Base-by-base conservation (phyloP, 2,329 filamentous ascomycete species). In the Fonsecaea erecta region DNA sequence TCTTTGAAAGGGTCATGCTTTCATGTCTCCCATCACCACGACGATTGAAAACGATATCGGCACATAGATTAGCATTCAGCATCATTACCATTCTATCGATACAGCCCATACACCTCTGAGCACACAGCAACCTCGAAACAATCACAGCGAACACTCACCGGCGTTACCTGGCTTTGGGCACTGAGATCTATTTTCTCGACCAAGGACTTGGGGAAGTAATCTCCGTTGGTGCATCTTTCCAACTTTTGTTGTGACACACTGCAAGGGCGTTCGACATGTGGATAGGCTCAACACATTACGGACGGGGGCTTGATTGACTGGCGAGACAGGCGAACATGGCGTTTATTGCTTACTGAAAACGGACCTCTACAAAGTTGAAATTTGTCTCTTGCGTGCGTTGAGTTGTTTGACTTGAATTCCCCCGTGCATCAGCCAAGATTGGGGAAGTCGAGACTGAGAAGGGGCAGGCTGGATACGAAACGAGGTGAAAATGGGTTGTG, bases 31-130 rank as follows among this genome's bases (percentile, higher is more conserved):
- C 52, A 64, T 65, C 58, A 54, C 56, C 57, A 30, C 65, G 58
- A 69, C 60, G 67, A 69, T 54, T 52, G 61, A 62, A 69, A 64
- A 66, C 48, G 53, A 60, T 54, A 65, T 60, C 46, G 28, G 40
- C 67, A 63, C 57, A 67, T 64, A 67, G 57, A 66, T 58, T 67
- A 63, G 52, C 64, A 63, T 65, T 12, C 67, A 58, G 56, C 67
- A 67, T 69, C 55, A 55, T 67, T 69, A 69, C 24, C 59, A 63
- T 51, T 59, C 60, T 59, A 67, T 63, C 43, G 30, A 67, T 67
- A 65, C 51, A 48, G 24, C 34, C 37, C 26, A 48, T 52, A 14
- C 52, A 40, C 32, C 30, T 37, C 48, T 40, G n/a, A 18, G 43
- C 43, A 52, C 34, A 48, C 60, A 56, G 26, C 54, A 34, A 60